A percentile compares a stretch with the other conserved stretches of the same genome.
Evolutionary conservation across 2,329 filamentous ascomycete genomes (phyloP).

Genomic region (Colletotrichum horii): DNA sequence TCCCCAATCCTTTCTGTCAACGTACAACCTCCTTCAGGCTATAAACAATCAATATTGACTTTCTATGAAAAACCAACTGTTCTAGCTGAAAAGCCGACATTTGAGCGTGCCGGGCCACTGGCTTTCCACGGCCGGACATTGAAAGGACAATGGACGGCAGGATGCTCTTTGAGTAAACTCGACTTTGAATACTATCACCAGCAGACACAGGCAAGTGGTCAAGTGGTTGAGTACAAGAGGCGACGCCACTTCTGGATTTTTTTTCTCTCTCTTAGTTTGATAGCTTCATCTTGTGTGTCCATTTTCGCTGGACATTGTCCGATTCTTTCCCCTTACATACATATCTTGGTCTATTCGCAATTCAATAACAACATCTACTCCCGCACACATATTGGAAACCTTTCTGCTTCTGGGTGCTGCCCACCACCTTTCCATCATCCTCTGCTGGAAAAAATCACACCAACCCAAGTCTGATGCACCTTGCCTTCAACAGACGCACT

Average conservation of each 20-base stretch:
- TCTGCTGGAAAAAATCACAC: not conserved
- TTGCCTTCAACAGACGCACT: not conserved
- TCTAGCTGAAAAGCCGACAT: not conserved
- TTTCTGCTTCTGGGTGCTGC: not conserved
- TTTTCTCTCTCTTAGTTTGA: too few relatives aligned
- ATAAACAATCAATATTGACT: not conserved
- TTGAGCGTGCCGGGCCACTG: not conserved
- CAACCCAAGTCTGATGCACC: not conserved
- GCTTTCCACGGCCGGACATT: too few relatives aligned
- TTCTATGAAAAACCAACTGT: not conserved
- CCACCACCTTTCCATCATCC: not conserved
- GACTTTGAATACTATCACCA: too few relatives aligned
- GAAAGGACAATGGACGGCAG: too few relatives aligned
- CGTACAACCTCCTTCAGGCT: fast-evolving
- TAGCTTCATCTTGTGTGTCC: too few relatives aligned
- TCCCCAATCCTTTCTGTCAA: not conserved
- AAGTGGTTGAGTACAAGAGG: too few relatives aligned
- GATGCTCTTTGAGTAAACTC: not conserved
- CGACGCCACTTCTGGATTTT: too few relatives aligned
- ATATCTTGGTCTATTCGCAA: not conserved
- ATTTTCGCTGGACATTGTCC: not conserved
- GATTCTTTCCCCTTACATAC: not conserved
- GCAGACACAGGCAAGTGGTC: too few relatives aligned
- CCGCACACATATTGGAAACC: not conserved
- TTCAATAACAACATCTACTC: not conserved